These are phyloP conservation scores for Canavalia gladiata DNA, from an alignment of 306 rosid species.

Conservation along the genomic window DNA sequence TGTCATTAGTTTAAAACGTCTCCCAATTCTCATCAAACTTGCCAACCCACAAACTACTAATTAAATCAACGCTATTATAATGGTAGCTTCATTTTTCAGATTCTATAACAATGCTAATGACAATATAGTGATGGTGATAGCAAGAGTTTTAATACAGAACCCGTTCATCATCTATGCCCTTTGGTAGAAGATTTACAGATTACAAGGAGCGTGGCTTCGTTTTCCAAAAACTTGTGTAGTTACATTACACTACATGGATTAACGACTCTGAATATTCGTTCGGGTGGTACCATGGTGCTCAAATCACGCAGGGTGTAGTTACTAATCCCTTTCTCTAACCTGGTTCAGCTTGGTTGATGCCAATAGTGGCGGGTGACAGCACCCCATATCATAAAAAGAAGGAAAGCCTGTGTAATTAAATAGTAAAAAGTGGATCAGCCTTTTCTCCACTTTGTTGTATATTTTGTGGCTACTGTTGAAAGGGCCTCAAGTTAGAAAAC, in stretches of 20 bases:
- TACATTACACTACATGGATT: neutral
- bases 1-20: no score
- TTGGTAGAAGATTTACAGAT: neutral
- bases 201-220: neutral
- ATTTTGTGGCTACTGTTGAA: conserved; percentile 20
- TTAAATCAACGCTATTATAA: neutral
- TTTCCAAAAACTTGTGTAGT: neutral
- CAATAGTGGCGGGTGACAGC: conserved; percentile 30
- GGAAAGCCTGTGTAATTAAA: conserved; percentile 28
- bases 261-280: conserved; percentile 3
- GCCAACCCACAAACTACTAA: no score
- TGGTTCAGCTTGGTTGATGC: conserved; percentile 20
- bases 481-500: conserved; percentile 19
- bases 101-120: no score
- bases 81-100: neutral
- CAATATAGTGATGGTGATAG: no score
- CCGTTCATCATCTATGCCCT: no score
- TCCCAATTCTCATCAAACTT: no score
- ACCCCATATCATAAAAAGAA: conserved; percentile 46
- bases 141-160: no score
- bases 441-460: conserved; percentile 38
- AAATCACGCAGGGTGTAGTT: neutral
- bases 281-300: conserved; percentile 25
- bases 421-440: conserved; percentile 53
- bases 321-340: neutral